Evolutionary conservation across 1,284 basidiomycete species (phyloP).

Genomic region (Cutaneotrichosporon spelunceum): DNA sequence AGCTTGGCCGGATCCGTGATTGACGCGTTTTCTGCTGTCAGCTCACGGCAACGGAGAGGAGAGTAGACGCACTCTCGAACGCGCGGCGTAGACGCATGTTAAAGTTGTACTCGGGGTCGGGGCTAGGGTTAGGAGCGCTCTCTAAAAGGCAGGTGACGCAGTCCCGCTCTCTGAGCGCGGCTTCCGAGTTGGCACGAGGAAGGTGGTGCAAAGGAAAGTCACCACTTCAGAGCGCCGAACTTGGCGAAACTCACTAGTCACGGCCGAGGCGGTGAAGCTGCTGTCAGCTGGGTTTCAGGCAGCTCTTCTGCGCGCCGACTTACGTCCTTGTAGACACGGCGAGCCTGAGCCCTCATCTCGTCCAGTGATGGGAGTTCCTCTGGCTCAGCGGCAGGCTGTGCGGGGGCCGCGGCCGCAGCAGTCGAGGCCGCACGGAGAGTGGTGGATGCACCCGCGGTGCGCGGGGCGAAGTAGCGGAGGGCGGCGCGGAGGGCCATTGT

Average conservation of each 20-base stretch:
- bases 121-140: constrained; percentile 31
- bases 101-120: constrained; percentile 50
- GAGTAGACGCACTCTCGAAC: constrained; percentile 47
- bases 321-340: constrained; percentile 52
- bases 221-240: not conserved
- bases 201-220: not conserved
- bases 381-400: constrained; percentile 2
- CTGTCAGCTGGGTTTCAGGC: not conserved
- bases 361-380: constrained; percentile 16
- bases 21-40: constrained; percentile 63
- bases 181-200: not conserved
- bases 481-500: constrained; percentile 16
- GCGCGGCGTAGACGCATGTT: constrained; percentile 50
- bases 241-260: constrained; percentile 42
- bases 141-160: not conserved
- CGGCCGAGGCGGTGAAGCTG: constrained; percentile 51
- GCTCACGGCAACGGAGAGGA: not conserved
- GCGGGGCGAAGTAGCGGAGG: constrained; percentile 11
- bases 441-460: too few relatives aligned
- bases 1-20: constrained; percentile 69
- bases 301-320: constrained; percentile 8
- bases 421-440: constrained; percentile 15
- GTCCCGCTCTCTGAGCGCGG: not conserved
- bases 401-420: constrained; percentile 10
- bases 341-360: constrained; percentile 39